These are phyloP conservation scores for Apiospora rasikravindrae DNA, from an alignment of 2,329 filamentous ascomycete species.

Conservation along the genomic window DNA sequence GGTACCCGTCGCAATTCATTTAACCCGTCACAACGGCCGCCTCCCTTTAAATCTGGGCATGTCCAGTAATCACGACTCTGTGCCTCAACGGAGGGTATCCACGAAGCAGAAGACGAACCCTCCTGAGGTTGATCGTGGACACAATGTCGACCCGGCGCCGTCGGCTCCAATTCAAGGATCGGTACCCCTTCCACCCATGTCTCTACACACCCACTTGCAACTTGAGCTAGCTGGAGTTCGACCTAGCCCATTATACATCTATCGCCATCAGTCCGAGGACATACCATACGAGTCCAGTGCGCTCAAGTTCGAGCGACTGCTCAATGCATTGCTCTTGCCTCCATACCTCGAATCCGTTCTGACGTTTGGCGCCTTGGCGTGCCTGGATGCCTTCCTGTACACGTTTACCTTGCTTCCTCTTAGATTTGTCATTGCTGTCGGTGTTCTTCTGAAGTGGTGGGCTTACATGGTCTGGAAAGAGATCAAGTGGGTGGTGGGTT, in stretches of 20 bases:
- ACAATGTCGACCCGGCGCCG: constrained; percentile 31
- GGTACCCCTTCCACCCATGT: constrained; percentile 70
- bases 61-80: constrained; percentile 21
- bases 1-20: constrained; percentile 55
- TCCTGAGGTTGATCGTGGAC: constrained; percentile 9
- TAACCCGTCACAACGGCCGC: constrained; percentile 49
- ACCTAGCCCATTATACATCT: constrained; percentile 70
- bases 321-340: constrained; percentile 86
- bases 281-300: constrained; percentile 88
- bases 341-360: constrained; percentile 83
- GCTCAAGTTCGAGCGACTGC: constrained; percentile 87
- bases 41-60: constrained; percentile 51
- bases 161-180: constrained; percentile 57
- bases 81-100: constrained; percentile 24
- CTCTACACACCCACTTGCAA: constrained; percentile 67
- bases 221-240: constrained; percentile 66
- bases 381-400: constrained; percentile 94
- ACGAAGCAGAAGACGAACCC: constrained; percentile 25
- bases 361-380: constrained; percentile 87
- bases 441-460: constrained; percentile 82
- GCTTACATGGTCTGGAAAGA: constrained; percentile 74
- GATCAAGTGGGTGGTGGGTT: constrained; percentile 71
- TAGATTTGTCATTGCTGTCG: constrained; percentile 81
- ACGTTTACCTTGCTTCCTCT: constrained; percentile 95
- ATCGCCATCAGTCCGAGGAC: constrained; percentile 61